phyloP scores from a whole-genome alignment of 106 monocot species.

The Xerophyta viscosa region DNA sequence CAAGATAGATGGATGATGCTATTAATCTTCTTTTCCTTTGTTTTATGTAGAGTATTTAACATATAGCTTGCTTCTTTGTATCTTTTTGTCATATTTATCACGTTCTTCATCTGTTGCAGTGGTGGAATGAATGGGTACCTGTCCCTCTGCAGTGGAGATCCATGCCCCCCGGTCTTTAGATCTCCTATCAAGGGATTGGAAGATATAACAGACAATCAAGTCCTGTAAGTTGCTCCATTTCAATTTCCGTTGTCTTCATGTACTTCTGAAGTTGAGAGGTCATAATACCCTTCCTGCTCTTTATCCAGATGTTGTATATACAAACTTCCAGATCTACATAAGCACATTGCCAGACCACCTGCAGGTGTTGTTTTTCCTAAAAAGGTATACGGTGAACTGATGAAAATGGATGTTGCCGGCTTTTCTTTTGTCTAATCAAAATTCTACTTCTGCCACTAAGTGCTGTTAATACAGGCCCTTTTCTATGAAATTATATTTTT shows the following conservation, averaged over 20 bases:
- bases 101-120: constrained; percentile 34
- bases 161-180: constrained; percentile 89
- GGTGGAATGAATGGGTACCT: constrained; percentile 96
- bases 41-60: no score
- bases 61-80: background rate
- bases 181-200: constrained; percentile 84
- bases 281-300: constrained; percentile 4
- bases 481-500: no score
- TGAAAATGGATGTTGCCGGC: background rate
- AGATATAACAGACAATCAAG: constrained; percentile 94
- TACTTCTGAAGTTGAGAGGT: background rate
- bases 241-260: background rate
- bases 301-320: constrained; percentile 78
- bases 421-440: background rate
- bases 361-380: constrained; percentile 73
- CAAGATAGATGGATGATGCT: no score
- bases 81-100: background rate
- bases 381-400: constrained; percentile 40
- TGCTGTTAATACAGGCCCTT: no score
- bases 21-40: no score
- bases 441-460: no score
- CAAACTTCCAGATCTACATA: constrained; percentile 88
- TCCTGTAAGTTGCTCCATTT: constrained; percentile 49
- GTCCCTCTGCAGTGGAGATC: constrained; percentile 81
- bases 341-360: constrained; percentile 71